These are phyloP conservation scores for Saitozyma podzolica DNA, from an alignment of 768 basidiomycete species.

Conservation along the genomic window DNA sequence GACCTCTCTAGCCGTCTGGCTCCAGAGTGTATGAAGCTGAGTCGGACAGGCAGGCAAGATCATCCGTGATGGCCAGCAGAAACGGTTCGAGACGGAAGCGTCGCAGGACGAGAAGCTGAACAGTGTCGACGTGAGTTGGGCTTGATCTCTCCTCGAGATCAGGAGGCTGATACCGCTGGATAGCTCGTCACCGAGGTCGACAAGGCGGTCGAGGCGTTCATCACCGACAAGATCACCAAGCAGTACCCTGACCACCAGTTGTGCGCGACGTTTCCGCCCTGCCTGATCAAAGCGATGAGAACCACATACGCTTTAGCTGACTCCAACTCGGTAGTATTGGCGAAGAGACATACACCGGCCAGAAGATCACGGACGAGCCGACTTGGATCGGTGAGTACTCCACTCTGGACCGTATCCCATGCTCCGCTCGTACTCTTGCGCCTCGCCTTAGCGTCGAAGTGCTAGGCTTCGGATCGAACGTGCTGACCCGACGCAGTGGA, in stretches of 20 bases:
- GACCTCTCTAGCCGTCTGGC: not conserved
- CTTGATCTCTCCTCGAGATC: not conserved
- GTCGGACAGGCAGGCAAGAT: constrained; percentile 37
- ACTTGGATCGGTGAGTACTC: constrained; percentile 86
- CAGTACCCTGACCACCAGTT: constrained; percentile 76
- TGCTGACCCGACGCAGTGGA: constrained; percentile 15
- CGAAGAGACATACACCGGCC: constrained; percentile 76
- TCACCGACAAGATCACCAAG: constrained; percentile 64
- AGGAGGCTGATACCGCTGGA: not conserved
- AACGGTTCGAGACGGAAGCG: constrained; percentile 57
- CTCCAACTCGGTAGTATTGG: constrained; percentile 66
- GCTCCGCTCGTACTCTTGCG: too few species aligned
- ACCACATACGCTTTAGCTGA: too few species aligned
- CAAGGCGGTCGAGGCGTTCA: constrained; percentile 80
- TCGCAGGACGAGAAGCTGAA: constrained; percentile 76
- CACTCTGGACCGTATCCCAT: too few species aligned
- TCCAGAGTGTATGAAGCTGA: not conserved
- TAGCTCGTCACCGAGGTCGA: constrained; percentile 88
- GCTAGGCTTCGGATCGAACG: too few species aligned
- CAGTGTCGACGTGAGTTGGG: constrained; percentile 65
- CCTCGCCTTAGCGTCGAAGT: too few species aligned
- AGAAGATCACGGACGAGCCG: constrained; percentile 75
- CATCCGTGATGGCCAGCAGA: constrained; percentile 67
- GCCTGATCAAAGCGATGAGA: not conserved
- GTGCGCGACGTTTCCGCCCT: constrained; percentile 56